Percentiles rank a stretch among this genome's conserved stretches.
phyloP scores from a whole-genome alignment of 208 protist species.

The Acanthamoeba sp. region DNA sequence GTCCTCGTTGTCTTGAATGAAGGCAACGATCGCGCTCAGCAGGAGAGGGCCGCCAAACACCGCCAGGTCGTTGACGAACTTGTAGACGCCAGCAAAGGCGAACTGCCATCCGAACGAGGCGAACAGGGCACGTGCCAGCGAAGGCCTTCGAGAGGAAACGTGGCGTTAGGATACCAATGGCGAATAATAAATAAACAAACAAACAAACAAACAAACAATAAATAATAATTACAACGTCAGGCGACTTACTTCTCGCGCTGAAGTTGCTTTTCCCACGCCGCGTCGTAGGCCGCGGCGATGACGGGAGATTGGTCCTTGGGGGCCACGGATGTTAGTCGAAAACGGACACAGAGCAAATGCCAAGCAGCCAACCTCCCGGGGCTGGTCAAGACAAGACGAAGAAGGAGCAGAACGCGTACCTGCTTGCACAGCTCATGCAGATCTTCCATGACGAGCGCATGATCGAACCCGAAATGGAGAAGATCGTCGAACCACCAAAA shows the following conservation, averaged over 20 bases:
- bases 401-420: background rate
- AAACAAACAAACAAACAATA: background rate
- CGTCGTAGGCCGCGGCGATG: background rate
- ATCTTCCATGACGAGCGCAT: slow-evolving; percentile 61
- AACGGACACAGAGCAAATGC: background rate
- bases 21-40: slow-evolving; percentile 22
- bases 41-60: slow-evolving; percentile 48
- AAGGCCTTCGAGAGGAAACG: background rate
- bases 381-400: too few species aligned
- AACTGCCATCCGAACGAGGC: slow-evolving; percentile 23
- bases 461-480: slow-evolving; percentile 59
- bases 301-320: background rate
- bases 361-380: too few species aligned
- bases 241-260: slow-evolving; percentile 8
- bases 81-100: slow-evolving; percentile 21
- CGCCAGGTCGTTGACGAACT: slow-evolving; percentile 28
- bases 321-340: background rate
- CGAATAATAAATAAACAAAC: background rate
- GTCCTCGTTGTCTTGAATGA: slow-evolving; percentile 46
- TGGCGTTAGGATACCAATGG: too few species aligned
- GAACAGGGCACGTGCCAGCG: slow-evolving; percentile 28
- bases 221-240: background rate
- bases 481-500: slow-evolving; percentile 62
- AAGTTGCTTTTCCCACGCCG: slow-evolving; percentile 9
- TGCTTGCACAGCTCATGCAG: background rate